These are phyloP conservation scores for Penicillium corylophilum DNA, from an alignment of 2,329 filamentous ascomycete species.

Conservation along the genomic window DNA sequence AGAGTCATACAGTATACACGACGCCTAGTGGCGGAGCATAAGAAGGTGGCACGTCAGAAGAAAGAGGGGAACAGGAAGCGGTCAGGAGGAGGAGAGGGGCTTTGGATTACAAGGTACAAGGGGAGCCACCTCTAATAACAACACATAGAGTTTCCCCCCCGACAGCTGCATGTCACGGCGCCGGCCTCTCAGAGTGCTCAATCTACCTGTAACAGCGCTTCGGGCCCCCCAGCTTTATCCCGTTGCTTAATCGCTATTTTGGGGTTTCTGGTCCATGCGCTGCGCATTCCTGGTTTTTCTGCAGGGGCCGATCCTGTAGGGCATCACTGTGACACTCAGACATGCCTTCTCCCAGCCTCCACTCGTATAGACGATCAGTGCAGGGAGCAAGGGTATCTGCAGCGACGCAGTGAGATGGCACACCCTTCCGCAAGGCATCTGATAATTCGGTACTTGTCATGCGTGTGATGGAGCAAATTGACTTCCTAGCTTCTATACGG, in stretches of 20 bases:
- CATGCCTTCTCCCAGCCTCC: slow-evolving; percentile 9
- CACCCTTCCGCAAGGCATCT: slow-evolving; percentile 4
- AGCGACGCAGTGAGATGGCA: slow-evolving; percentile 23
- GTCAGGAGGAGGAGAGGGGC: slow-evolving; percentile 10
- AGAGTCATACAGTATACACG: slow-evolving; percentile 4
- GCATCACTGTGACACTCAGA: slow-evolving; percentile 15
- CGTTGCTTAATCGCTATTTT: not conserved
- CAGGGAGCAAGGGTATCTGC: slow-evolving; percentile 15
- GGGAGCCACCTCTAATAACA: not conserved
- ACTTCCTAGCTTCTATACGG: not conserved
- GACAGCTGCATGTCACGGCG: not conserved
- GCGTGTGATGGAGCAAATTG: slow-evolving; percentile 1
- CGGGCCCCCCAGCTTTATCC: not conserved
- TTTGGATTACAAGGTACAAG: not conserved
- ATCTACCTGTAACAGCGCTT: slow-evolving; percentile 1
- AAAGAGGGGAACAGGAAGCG: slow-evolving; percentile 8
- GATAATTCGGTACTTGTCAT: slow-evolving; percentile 1
- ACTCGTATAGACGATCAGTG: slow-evolving; percentile 11
- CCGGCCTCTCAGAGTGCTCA: not conserved
- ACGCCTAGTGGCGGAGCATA: slow-evolving; percentile 11
- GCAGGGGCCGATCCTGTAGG: slow-evolving; percentile 22
- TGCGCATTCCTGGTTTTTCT: slow-evolving; percentile 1
- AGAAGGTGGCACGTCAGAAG: not conserved
- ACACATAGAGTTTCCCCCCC: not conserved
- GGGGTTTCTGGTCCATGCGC: not conserved